Conservation (phyloP, 176 grass and related monocot species). For the Luzula sylvatica region DNA sequence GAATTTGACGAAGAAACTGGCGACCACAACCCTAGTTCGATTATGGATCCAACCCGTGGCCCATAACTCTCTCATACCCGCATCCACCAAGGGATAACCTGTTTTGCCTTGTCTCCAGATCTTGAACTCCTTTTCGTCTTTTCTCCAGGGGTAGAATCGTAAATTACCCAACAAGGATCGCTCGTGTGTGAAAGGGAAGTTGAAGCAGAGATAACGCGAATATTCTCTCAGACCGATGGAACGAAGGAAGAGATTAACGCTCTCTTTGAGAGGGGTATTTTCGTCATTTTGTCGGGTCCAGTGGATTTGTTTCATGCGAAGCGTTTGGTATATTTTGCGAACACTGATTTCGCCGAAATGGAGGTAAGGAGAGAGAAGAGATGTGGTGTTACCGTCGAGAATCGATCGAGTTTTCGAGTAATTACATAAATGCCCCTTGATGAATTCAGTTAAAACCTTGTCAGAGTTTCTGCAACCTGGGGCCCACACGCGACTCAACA, state of each 20-base stretch:
- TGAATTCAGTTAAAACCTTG: conserved; percentile 65
- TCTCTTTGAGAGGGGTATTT: conserved; percentile 41
- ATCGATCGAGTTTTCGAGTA: conserved; percentile 72
- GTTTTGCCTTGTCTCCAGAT: conserved; percentile 86
- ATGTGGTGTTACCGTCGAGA: conserved; percentile 60
- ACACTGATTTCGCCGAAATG: conserved; percentile 92
- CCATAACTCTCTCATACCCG: conserved; percentile 97
- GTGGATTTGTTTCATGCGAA: conserved; percentile 48
- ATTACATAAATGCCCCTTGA: conserved; percentile 49
- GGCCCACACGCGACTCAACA: conserved; percentile 73
- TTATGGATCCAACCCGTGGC: conserved; percentile 97
- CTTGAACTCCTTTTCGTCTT: conserved; percentile 63
- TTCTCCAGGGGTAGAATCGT: conserved; percentile 71
- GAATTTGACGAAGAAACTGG: conserved; percentile 83
- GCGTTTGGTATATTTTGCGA: conserved; percentile 59
- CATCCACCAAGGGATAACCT: conserved; percentile 91
- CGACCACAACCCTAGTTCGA: conserved; percentile 60
- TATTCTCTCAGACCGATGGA: conserved; percentile 89
- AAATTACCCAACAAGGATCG: conserved; percentile 76
- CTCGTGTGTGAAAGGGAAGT: conserved; percentile 87
- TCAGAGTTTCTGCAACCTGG: conserved; percentile 76
- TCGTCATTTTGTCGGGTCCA: conserved; percentile 47
- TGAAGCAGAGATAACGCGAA: conserved; percentile 89
- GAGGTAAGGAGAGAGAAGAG: conserved; percentile 74
- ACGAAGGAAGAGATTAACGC: conserved; percentile 52